A percentile compares a stretch with the other conserved stretches of the same genome.
Conservation (phyloP, 148 eudicot species). For the Fagopyrum tataricum region DNA sequence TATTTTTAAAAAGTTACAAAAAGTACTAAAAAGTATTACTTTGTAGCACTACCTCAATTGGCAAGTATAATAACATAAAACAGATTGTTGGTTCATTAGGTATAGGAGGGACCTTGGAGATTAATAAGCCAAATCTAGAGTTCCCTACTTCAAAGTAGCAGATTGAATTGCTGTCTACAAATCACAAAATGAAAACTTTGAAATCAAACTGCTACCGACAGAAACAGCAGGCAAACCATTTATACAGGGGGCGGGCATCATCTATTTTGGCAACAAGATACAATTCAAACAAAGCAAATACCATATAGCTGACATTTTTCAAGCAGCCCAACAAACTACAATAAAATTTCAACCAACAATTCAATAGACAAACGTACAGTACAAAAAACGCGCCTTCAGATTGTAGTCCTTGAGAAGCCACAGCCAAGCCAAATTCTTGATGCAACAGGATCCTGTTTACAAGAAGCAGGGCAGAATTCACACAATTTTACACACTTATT, state of each 20-base stretch:
- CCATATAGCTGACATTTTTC: neutral
- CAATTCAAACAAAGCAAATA: neutral
- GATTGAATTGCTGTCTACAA: neutral
- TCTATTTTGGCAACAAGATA: neutral
- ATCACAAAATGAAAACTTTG: neutral
- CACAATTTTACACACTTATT: constrained; percentile 6
- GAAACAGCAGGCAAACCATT: neutral
- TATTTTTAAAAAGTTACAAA: too few relatives aligned
- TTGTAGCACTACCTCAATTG: too few relatives aligned
- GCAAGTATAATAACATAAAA: too few relatives aligned
- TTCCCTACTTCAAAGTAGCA: neutral
- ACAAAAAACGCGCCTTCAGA: constrained; percentile 4
- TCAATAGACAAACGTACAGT: neutral
- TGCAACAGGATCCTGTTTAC: constrained; percentile 11
- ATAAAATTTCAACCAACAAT: neutral
- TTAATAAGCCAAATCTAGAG: too few relatives aligned
- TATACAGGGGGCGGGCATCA: neutral
- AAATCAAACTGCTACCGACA: neutral
- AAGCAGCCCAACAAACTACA: neutral
- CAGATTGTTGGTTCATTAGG: too few relatives aligned
- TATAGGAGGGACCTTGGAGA: too few relatives aligned
- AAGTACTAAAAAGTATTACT: too few relatives aligned
- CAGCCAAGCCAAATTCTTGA: constrained; percentile 2
- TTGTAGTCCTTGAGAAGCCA: neutral
- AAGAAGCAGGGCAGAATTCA: neutral